Percentiles rank a stretch among this genome's conserved stretches.
Conservation (phyloP, 2,329 filamentous ascomycete genomes). For the Fusarium heterosporum region DNA sequence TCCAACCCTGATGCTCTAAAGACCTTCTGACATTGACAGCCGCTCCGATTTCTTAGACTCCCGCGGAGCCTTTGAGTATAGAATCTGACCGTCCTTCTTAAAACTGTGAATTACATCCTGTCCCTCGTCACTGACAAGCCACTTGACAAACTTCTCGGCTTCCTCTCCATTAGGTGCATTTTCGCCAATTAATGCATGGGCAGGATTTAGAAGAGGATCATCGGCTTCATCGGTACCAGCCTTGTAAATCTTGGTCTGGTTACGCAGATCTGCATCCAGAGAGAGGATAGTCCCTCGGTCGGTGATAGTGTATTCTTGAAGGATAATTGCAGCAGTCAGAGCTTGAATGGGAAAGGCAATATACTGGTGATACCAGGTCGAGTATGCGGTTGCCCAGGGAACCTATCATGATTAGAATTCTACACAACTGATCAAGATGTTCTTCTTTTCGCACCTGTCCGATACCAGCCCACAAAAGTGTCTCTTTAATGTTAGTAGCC, state of each 20-base stretch:
- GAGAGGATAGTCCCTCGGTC: conserved; percentile 60
- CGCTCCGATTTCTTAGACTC: not conserved
- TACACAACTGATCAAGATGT: not conserved
- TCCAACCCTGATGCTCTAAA: not conserved
- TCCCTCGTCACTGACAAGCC: conserved; percentile 34
- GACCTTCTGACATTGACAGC: not conserved
- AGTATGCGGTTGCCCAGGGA: conserved; percentile 58
- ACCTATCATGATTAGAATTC: conserved; percentile 26
- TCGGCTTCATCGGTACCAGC: conserved; percentile 50
- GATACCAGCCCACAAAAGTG: conserved; percentile 57
- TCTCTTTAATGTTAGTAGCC: conserved; percentile 62
- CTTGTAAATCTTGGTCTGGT: conserved; percentile 53
- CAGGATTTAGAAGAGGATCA: conserved; percentile 58
- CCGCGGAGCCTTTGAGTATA: conserved; percentile 25
- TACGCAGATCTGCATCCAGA: conserved; percentile 49
- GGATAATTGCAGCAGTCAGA: conserved; percentile 54
- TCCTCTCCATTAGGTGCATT: conserved; percentile 29
- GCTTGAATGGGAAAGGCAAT: conserved; percentile 60
- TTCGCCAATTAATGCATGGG: conserved; percentile 30
- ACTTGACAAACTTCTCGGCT: conserved; percentile 27
- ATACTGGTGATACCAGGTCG: conserved; percentile 61
- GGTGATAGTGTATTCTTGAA: conserved; percentile 61
- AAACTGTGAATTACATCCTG: conserved; percentile 31
- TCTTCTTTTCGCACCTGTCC: conserved; percentile 51
- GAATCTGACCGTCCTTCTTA: conserved; percentile 28